Evolutionary conservation across 805 yeast genomes (phyloP).

Genomic region (Peterozyma toletana): DNA sequence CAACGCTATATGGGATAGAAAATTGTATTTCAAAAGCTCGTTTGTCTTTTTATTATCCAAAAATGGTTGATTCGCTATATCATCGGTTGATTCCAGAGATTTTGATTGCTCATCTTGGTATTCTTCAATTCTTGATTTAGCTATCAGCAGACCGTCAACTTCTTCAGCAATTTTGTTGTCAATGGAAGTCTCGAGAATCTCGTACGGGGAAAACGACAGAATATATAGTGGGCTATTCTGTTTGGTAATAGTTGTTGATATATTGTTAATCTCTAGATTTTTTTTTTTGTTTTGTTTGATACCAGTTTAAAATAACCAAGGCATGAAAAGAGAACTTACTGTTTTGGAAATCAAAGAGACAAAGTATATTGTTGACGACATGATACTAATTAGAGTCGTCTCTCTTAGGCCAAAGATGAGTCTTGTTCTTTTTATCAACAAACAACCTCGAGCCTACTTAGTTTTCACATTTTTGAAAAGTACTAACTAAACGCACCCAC

Average conservation of each 20-base stretch:
- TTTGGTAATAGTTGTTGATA: background rate
- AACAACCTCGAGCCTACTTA: no score
- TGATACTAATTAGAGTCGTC: background rate
- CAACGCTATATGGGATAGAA: slow-evolving; percentile 68
- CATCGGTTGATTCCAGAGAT: slow-evolving; percentile 2
- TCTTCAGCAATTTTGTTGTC: background rate
- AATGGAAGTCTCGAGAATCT: slow-evolving; percentile 9
- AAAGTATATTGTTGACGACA: slow-evolving; percentile 31
- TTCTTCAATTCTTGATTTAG: background rate
- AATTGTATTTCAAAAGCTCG: slow-evolving; percentile 53
- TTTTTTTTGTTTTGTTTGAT: background rate
- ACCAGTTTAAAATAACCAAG: background rate
- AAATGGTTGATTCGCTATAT: slow-evolving; percentile 9
- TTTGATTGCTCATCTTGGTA: slow-evolving; percentile 6
- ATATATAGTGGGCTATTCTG: slow-evolving; percentile 53
- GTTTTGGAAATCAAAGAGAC: slow-evolving; percentile 52
- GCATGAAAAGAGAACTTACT: slow-evolving; percentile 17
- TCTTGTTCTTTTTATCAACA: no score
- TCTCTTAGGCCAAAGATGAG: no score
- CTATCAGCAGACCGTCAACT: background rate
- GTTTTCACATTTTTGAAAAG: no score
- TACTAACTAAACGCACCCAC: no score
- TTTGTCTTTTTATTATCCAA: slow-evolving; percentile 20
- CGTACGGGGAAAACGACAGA: slow-evolving; percentile 37
- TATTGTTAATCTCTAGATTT: slow-evolving; percentile 6